A percentile compares a stretch with the other conserved stretches of the same genome.
Evolutionary conservation across 2,329 filamentous ascomycete genomes (phyloP).

Genomic region (Raffaelea albimanens): DNA sequence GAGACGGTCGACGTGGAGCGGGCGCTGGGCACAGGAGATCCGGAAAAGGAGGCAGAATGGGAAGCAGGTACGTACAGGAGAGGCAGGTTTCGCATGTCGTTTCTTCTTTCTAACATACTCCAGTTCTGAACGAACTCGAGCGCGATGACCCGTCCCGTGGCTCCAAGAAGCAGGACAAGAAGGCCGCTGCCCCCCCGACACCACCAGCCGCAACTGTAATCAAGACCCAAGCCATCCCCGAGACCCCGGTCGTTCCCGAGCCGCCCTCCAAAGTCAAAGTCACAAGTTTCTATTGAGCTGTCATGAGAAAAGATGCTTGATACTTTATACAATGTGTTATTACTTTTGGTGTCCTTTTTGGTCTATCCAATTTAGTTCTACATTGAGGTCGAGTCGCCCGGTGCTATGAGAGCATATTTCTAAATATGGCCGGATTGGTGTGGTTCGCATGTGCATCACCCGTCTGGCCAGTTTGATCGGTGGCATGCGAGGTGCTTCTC

Average conservation of each 20-base stretch:
- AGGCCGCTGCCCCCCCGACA: conserved; percentile 7
- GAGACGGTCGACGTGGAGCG: conserved; percentile 80
- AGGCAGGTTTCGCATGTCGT: neutral
- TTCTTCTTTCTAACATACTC: neutral
- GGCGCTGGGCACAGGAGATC: conserved; percentile 68
- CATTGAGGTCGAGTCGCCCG: too few relatives aligned
- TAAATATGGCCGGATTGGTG: conserved; percentile 33
- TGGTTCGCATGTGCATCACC: neutral
- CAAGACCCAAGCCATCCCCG: neutral
- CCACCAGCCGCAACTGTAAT: neutral
- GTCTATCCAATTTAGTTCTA: neutral
- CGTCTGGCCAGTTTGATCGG: neutral
- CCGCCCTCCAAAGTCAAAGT: conserved; percentile 1
- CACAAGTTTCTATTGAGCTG: conserved; percentile 13
- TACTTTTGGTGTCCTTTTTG: too few relatives aligned
- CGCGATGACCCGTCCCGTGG: conserved; percentile 47
- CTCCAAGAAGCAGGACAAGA: conserved; percentile 31
- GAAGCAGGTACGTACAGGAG: conserved; percentile 54
- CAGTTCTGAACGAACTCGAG: conserved; percentile 59
- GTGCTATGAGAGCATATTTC: conserved; percentile 52
- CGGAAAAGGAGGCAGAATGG: conserved; percentile 73
- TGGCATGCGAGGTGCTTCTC: conserved; percentile 2
- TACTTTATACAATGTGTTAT: too few relatives aligned
- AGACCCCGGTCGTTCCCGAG: neutral
- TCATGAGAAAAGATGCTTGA: too few relatives aligned